phyloP scores from a whole-genome alignment of 2,329 filamentous ascomycete genomes.

The Thelonectria rubi region DNA sequence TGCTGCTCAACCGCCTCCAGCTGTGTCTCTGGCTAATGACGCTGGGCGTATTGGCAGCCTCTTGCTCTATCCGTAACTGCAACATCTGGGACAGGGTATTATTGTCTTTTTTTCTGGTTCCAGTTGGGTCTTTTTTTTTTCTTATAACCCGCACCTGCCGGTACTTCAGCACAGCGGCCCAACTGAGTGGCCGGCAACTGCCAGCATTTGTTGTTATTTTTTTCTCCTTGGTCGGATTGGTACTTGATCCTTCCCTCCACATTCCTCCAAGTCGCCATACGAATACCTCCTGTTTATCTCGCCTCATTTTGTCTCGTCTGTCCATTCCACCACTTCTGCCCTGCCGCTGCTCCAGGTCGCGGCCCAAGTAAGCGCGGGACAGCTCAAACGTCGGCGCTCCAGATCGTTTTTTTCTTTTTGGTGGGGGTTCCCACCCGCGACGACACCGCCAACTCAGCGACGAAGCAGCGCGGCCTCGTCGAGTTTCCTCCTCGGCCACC shows the following conservation, averaged over 20 bases:
- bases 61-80: not conserved
- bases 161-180: not conserved
- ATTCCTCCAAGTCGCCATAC: not conserved
- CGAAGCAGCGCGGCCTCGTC: constrained; percentile 1
- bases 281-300: not conserved
- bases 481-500: not conserved
- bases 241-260: not conserved
- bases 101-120: too few species aligned
- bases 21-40: constrained; percentile 36
- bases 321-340: not conserved
- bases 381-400: constrained; percentile 1
- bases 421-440: constrained; percentile 9
- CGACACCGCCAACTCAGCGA: constrained; percentile 19
- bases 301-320: not conserved
- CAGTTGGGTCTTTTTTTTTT: too few species aligned
- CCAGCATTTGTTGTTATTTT: constrained; percentile 8
- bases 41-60: not conserved
- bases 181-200: constrained; percentile 16
- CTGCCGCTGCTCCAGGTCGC: not conserved
- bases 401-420: constrained; percentile 8
- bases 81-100: not conserved
- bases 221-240: constrained; percentile 16
- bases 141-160: not conserved
- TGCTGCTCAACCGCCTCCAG: constrained; percentile 41
- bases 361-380: constrained; percentile 7